Base-by-base conservation (phyloP, 805 yeast genomes). In the Ogataea wickerhamii region DNA sequence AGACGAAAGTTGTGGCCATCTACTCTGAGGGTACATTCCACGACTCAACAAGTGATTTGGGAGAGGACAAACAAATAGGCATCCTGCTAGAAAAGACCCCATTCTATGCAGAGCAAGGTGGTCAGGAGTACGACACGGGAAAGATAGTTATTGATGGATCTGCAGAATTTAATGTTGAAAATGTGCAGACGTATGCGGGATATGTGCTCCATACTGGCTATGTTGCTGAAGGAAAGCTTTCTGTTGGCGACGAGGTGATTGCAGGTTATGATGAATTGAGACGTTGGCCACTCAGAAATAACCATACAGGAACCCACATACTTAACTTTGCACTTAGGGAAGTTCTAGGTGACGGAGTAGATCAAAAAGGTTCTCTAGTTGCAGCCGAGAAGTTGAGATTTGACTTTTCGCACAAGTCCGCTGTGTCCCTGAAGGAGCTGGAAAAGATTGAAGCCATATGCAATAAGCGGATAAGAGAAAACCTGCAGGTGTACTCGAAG, bases 81-180 rank as follows among this genome's bases (percentile, higher is more conserved):
- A 65, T 93, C 37, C 61, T 93, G 34, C 71, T 93, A 43, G 94
- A 93, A 61, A 83, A 78, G 63, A 87, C 98, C 18, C 93, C 94
- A 62, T 87, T 93, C 67, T 93, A 93, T 59, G 98, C 98, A 35
- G 99, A 93, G 70, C 94, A 87, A 67, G 99, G 99, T 78, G 99
- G 99, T 58, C 99, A 93, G 73, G 97, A 88, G 65, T 83, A 74
- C 58, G 99, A 93, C 62, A 84, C 94, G 29, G 99, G 99, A 66
- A 83, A 78, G 63, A 73, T 93, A 48, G 89, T 87, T 36, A 79
- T 87, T 55, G 97, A 89, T 58, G 96, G 94, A 32, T 67, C 67
- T 51, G 72, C 89, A 39, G 96, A 91, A 63, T 91, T 93, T 66
- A 80, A 78, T 42, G 98, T 93, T 43, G 82, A 80, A 48, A 88